These are phyloP conservation scores for Plectranthus barbatus DNA, from an alignment of 257 asterid species.

Conservation along the genomic window DNA sequence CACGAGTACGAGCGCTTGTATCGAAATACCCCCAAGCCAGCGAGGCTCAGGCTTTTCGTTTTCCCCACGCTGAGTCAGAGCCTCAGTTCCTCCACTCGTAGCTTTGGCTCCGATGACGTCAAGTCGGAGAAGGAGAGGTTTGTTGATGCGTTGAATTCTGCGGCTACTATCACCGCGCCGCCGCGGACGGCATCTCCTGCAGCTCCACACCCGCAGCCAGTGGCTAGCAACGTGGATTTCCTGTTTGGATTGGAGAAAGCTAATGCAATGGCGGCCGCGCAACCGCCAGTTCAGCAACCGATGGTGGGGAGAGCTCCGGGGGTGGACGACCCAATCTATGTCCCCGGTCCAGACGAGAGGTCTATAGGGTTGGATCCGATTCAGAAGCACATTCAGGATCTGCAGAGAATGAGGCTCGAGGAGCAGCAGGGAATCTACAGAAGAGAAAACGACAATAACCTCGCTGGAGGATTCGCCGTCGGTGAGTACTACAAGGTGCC, in stretches of 20 bases:
- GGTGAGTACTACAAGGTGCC: constrained; percentile 57
- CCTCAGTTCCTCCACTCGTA: constrained; percentile 33
- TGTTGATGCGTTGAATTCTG: constrained; percentile 87
- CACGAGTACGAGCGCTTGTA: constrained; percentile 76
- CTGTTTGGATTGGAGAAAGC: constrained; percentile 63
- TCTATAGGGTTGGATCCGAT: constrained; percentile 61
- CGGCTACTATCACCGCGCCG: constrained; percentile 49
- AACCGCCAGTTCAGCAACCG: constrained; percentile 26
- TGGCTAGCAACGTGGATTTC: constrained; percentile 43
- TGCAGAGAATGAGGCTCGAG: constrained; percentile 73
- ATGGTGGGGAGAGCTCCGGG: constrained; percentile 28
- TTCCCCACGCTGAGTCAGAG: constrained; percentile 42
- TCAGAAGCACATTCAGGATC: constrained; percentile 92
- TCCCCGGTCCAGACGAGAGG: constrained; percentile 46
- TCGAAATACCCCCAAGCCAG: constrained; percentile 63
- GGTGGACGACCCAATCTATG: constrained; percentile 33
- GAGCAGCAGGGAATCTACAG: constrained; percentile 52
- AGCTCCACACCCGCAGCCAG: constrained; percentile 23
- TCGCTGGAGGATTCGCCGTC: constrained; percentile 34
- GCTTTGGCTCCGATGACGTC: constrained; percentile 66
- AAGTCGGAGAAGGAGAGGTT: constrained; percentile 90
- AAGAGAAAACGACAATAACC: constrained; percentile 54
- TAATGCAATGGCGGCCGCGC: constrained; percentile 20
- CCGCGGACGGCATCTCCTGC: constrained; percentile 22
- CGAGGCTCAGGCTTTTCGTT: constrained; percentile 69